Evolutionary conservation across 1,284 basidiomycete species (phyloP).

Genomic region (Rhodotorula sp.): DNA sequence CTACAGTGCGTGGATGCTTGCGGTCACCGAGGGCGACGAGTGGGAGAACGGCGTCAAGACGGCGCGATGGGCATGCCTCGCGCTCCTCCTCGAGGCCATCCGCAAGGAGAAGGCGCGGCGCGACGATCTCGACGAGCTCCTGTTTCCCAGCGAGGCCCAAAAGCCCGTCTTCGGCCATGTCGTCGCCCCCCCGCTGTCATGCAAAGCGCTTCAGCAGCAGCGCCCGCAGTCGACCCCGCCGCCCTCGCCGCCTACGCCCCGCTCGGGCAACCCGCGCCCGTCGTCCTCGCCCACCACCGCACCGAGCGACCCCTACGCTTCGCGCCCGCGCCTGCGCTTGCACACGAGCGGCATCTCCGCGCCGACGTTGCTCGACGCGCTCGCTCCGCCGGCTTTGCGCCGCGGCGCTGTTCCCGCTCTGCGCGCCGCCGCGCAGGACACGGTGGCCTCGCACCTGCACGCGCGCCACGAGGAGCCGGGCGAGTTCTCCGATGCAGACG

Average conservation of each 20-base stretch:
- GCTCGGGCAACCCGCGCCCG: background rate
- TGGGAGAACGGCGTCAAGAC: constrained; percentile 7
- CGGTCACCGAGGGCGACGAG: background rate
- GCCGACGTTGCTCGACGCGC: too few relatives aligned
- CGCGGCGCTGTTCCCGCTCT: too few relatives aligned
- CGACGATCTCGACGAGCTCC: background rate
- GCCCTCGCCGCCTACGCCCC: background rate
- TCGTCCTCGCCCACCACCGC: background rate
- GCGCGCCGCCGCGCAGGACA: too few relatives aligned
- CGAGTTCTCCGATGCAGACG: too few relatives aligned
- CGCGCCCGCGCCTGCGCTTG: too few relatives aligned
- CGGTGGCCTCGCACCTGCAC: too few relatives aligned
- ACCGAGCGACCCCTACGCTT: background rate
- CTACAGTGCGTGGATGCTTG: constrained; percentile 12
- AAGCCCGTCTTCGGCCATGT: background rate
- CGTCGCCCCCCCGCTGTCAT: too few relatives aligned
- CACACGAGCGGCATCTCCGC: too few relatives aligned
- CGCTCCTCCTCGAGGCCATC: constrained; percentile 15
- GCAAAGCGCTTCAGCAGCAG: background rate
- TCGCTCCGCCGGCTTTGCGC: too few relatives aligned
- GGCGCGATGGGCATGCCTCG: constrained; percentile 15
- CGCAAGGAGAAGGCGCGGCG: background rate
- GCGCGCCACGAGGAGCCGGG: too few relatives aligned
- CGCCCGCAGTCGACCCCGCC: background rate
- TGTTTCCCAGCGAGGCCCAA: background rate